These are phyloP conservation scores for Zymoseptoria tritici DNA, from an alignment of 2,329 filamentous ascomycete genomes.

Conservation along the genomic window DNA sequence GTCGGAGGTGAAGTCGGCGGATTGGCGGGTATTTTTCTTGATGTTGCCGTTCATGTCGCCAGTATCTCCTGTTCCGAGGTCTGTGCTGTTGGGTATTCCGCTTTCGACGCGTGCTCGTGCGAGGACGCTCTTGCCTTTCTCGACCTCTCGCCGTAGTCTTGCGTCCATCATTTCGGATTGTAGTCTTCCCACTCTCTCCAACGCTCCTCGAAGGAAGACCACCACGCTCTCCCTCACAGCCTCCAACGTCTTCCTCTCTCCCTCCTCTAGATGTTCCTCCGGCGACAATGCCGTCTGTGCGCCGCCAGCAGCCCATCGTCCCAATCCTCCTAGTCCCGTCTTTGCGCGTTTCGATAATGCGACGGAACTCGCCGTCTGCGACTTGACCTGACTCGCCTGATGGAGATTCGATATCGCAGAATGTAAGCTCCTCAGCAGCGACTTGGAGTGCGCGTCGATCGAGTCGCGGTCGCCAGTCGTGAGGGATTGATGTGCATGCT, in stretches of 20 bases:
- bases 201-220: slow-evolving; percentile 67
- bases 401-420: slow-evolving; percentile 70
- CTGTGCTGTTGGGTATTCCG: slow-evolving; percentile 18
- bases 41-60: background rate
- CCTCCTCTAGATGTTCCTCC: slow-evolving; percentile 68
- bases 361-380: slow-evolving; percentile 64
- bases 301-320: slow-evolving; percentile 58
- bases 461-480: slow-evolving; percentile 77
- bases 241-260: slow-evolving; percentile 56
- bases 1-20: slow-evolving; percentile 3
- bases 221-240: slow-evolving; percentile 75
- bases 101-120: slow-evolving; percentile 47
- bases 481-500: slow-evolving; percentile 47
- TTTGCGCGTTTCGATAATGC: slow-evolving; percentile 62
- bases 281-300: slow-evolving; percentile 46
- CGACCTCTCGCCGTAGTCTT: slow-evolving; percentile 71
- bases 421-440: slow-evolving; percentile 77
- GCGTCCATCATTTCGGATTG: slow-evolving; percentile 93
- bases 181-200: slow-evolving; percentile 68
- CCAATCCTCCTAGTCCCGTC: slow-evolving; percentile 56
- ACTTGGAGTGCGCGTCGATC: slow-evolving; percentile 80
- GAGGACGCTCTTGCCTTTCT: slow-evolving; percentile 80
- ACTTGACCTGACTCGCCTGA: slow-evolving; percentile 73
- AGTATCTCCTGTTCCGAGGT: slow-evolving; percentile 5
- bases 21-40: slow-evolving; percentile 2